Base-by-base conservation (phyloP, 768 basidiomycete genomes). In the Termitomyces heimii region DNA sequence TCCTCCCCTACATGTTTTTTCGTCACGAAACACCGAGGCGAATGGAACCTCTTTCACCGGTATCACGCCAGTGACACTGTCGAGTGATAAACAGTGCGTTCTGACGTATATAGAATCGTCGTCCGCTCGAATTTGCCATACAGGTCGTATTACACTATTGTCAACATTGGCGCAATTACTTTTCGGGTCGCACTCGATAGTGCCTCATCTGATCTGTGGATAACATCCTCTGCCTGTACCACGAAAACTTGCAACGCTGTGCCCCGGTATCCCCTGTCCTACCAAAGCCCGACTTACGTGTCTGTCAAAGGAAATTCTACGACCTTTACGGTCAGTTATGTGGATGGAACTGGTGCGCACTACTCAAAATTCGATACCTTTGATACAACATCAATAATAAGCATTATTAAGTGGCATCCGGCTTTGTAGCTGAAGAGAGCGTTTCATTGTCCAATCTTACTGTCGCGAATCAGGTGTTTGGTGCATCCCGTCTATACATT, bases 151-250 rank as follows among this genome's bases (percentile, higher is more conserved):
- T 90, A 80, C 62, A 71, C 80, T 20, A 68, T 87, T 40, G 76
- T 91, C 56, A 69, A 79, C 60, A 73, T 78, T 28, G 90, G 89
- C 32, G 72, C 74, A 55, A 80, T 89, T 55, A 81, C 71, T 63
- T 86, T 90, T 62, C 84, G 88, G 16, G 82, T 84, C 20, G 82
- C 82, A 0, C 71, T 92, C 44, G 90, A 92, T 66, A 92, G 89
- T 1, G 90, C 77, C 18, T 91, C 89, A 8, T 74, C 86, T 16
- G 85, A 86, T 71, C 70, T 88, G 13, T 92, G 89, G 89, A 60
- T 92, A 20, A 65, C 82, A 44, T 86, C 88, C 16, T 84, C 88
- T 8, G 75, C 64, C 4, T 92, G 90, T 69, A 69, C 68, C 29
- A 77, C 83, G 13, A 62, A 66, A n/a, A 64, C 76, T 0, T 92